Evolutionary conservation across 495 filamentous ascomycete species (phyloP).

Genomic region (Chaetomidium leptoderma): DNA sequence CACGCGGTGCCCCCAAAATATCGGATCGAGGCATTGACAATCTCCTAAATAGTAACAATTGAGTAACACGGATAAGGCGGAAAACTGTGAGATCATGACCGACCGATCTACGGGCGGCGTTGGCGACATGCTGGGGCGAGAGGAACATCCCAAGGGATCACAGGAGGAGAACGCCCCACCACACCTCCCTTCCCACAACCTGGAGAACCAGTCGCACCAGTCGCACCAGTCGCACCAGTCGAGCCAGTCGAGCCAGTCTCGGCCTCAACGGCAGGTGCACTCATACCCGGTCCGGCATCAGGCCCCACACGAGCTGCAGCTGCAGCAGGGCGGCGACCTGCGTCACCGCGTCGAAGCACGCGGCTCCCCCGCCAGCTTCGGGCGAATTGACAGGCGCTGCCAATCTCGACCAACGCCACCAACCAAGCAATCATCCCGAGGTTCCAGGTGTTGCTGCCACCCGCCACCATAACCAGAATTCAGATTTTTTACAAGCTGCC

Average conservation of each 20-base stretch:
- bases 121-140: not conserved
- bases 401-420: conserved; percentile 8
- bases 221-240: not conserved
- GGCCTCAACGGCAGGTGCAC: not conserved
- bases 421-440: not conserved
- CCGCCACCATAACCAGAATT: not conserved
- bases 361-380: conserved; percentile 2
- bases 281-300: conserved; percentile 14
- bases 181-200: not conserved
- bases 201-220: not conserved
- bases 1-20: not conserved
- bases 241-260: too few relatives aligned
- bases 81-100: conserved; percentile 12
- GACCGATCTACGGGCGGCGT: not conserved
- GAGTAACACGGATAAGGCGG: not conserved
- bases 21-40: conserved; percentile 12
- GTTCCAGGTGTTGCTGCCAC: not conserved
- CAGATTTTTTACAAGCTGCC: not conserved
- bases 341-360: conserved; percentile 25
- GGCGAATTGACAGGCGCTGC: not conserved
- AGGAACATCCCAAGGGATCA: not conserved
- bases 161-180: not conserved
- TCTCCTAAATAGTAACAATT: too few relatives aligned
- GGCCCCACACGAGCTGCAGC: conserved; percentile 26
- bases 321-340: conserved; percentile 24